A percentile compares a stretch with the other conserved stretches of the same genome.
Conservation (phyloP, 2,329 filamentous ascomycete species). For the Claviceps sp. region DNA sequence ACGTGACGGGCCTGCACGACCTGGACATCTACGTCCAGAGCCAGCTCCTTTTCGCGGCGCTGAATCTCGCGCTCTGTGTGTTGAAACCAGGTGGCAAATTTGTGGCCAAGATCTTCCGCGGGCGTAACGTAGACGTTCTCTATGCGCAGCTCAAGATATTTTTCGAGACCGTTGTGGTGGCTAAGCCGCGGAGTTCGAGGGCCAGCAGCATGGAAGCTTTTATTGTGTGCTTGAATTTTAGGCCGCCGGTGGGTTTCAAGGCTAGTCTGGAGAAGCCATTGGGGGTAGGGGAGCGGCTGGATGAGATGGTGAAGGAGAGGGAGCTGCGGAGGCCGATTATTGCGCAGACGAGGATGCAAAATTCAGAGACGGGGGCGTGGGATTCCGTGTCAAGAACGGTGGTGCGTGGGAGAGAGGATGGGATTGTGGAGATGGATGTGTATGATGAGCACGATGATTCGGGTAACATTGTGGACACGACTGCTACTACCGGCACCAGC, state of each 20-base stretch:
- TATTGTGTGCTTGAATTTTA: conserved; percentile 85
- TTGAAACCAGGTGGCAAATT: conserved; percentile 89
- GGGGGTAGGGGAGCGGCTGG: conserved; percentile 45
- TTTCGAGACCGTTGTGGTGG: conserved; percentile 72
- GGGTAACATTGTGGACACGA: conserved; percentile 16
- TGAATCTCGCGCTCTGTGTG: conserved; percentile 88
- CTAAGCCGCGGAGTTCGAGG: conserved; percentile 87
- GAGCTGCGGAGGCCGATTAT: conserved; percentile 26
- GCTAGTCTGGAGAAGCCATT: conserved; percentile 65
- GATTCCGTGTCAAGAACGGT: conserved; percentile 12
- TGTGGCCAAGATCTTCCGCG: conserved; percentile 94
- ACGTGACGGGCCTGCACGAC: conserved; percentile 93
- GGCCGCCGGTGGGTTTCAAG: conserved; percentile 61
- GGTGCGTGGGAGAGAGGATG: conserved; percentile 16
- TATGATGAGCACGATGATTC: conserved; percentile 26
- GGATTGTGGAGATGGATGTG: conserved; percentile 34
- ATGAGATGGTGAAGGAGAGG: conserved; percentile 33
- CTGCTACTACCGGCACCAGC: conserved; percentile 20
- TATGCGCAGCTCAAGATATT: conserved; percentile 90
- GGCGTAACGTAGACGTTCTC: conserved; percentile 86
- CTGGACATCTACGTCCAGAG: conserved; percentile 97
- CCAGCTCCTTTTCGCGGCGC: conserved; percentile 83
- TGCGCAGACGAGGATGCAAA: conserved; percentile 31
- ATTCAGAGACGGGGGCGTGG: conserved; percentile 32
- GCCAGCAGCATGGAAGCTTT: conserved; percentile 96